phyloP scores from a whole-genome alignment of 2,329 filamentous ascomycete species.

The Fusarium camptoceras region DNA sequence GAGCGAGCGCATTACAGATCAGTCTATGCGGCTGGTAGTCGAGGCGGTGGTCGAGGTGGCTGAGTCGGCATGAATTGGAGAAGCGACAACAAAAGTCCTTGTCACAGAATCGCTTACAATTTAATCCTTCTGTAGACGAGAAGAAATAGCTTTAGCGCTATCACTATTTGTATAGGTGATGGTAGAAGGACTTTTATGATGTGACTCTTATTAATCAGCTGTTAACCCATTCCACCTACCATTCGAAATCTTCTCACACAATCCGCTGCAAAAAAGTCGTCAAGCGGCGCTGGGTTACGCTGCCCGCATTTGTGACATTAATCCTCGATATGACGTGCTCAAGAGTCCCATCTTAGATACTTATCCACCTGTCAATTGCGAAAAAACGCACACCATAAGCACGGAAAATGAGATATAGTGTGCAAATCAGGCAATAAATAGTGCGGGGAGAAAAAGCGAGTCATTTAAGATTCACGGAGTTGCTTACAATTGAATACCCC shows the following conservation, averaged over 20 bases:
- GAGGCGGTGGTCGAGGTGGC: too few species aligned
- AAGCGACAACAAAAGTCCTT: too few species aligned
- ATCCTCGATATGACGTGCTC: slow-evolving; percentile 40
- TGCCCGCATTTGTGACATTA: slow-evolving; percentile 36
- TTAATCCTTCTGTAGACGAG: too few species aligned
- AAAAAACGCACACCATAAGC: slow-evolving; percentile 25
- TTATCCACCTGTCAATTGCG: slow-evolving; percentile 17
- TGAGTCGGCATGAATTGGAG: too few species aligned
- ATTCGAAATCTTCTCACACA: background rate
- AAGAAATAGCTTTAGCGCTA: too few species aligned
- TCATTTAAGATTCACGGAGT: background rate
- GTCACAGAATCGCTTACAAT: too few species aligned
- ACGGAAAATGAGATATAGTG: slow-evolving; percentile 4
- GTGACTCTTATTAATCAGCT: background rate
- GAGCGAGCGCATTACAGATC: too few species aligned
- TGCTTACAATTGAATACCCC: slow-evolving; percentile 2
- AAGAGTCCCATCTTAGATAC: slow-evolving; percentile 9
- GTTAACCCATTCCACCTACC: fast-evolving
- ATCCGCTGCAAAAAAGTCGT: slow-evolving; percentile 29
- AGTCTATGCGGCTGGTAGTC: too few species aligned
- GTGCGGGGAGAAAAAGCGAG: background rate
- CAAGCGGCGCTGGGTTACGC: slow-evolving; percentile 11
- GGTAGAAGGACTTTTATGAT: background rate
- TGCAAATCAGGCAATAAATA: background rate
- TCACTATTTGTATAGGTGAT: too few species aligned